Base-by-base conservation (phyloP, 2,329 filamentous ascomycete genomes). In the Exserohilum rostratum region DNA sequence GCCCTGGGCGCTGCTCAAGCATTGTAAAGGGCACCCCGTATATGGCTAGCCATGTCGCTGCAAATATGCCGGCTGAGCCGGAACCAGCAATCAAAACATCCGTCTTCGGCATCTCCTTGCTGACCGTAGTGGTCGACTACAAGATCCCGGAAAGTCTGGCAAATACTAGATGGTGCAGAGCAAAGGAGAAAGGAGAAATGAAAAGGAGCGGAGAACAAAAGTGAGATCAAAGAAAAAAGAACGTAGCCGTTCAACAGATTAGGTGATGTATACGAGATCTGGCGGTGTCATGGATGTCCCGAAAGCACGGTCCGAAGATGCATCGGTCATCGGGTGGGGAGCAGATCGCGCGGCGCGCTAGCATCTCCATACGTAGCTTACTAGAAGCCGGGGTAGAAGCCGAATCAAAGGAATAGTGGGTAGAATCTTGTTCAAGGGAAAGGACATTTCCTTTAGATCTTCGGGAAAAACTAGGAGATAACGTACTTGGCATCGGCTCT, bases 51-150 rank as follows among this genome's bases (percentile, higher is more conserved):
- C 85, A 88, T 25, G 83, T 77, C 10, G 82, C 85, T 5, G 85
- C 83, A 61, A 81, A 84, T 46, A 88, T 78, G 15, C 86, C 86
- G 5, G 86, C 86, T 1, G 84, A 86, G 27, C 86, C 86, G 49
- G 80, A 82, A 53, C 86, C 85, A 54, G 79, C 80, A 58, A 88
- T 87, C 13, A 88, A 71, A 13, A 88, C 83, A 61, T 87, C 83
- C 57, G 67, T 68, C 48, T 67, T 67, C 11, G 61, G 59, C 66
- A 69, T 69, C 18, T 9, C 17, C 17, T 17, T 15, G 10, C 12
- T n/a, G 35, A 13, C 12, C 6, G 37, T 13, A 12, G 29, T 50
- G 39, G 15, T 27, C 7, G 3, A 9, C 4, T 12, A 6, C 7
- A n/a, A 17, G 13, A 9, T 27, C 12, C n/a, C 1, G 27, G 17